Conservation (phyloP, 2,329 filamentous ascomycete species). For the Botryotinia calthae region DNA sequence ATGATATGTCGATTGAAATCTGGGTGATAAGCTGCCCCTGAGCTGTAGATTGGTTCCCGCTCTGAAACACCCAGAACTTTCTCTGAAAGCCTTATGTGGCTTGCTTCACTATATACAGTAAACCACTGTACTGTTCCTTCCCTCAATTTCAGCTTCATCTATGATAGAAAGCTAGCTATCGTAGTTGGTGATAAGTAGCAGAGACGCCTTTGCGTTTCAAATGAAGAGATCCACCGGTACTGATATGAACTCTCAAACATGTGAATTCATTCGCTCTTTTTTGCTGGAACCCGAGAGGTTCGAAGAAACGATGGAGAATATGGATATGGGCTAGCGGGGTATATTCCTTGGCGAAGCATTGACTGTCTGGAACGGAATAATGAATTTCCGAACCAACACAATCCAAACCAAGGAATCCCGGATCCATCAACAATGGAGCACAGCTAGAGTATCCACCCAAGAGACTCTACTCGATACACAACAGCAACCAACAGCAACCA, state of each 20-base stretch:
- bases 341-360: background rate
- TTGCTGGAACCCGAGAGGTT: background rate
- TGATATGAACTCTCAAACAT: background rate
- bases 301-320: background rate
- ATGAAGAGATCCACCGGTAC: no score
- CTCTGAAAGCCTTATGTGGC: background rate
- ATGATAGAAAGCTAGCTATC: background rate
- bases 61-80: background rate
- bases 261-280: background rate
- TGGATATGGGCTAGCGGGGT: background rate
- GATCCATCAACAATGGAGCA: background rate
- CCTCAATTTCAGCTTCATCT: background rate
- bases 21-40: background rate
- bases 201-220: background rate
- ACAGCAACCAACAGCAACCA: background rate
- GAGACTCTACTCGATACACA: background rate
- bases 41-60: background rate
- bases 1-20: background rate
- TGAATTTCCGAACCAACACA: background rate
- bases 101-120: background rate
- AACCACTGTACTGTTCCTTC: background rate
- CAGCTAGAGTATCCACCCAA: background rate
- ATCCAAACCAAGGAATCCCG: background rate
- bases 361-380: background rate
- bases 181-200: background rate